A percentile compares a stretch with the other conserved stretches of the same genome.
Conservation (phyloP, 352 stramenopile genomes). For the Pythium dissotocum region DNA sequence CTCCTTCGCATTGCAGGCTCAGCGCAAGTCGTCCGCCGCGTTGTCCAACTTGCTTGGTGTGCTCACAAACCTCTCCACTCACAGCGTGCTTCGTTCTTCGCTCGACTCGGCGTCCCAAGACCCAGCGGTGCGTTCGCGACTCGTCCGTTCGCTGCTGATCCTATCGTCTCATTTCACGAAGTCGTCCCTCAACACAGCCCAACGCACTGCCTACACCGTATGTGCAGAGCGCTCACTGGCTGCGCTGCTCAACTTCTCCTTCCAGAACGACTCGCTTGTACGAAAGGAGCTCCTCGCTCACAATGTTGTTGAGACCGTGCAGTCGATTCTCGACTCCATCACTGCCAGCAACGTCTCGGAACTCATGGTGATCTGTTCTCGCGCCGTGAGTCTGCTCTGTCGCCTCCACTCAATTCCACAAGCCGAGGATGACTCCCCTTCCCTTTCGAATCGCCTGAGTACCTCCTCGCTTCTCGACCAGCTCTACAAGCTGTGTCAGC, state of each 20-base stretch:
- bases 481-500: conserved; percentile 25
- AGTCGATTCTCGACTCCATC: conserved; percentile 27
- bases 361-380: conserved; percentile 41
- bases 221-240: conserved; percentile 53
- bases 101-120: conserved; percentile 1
- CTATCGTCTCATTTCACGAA: conserved; percentile 24
- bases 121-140: conserved; percentile 1
- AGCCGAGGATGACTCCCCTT: background rate
- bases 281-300: conserved; percentile 39
- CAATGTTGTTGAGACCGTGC: conserved; percentile 18
- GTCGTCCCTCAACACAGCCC: background rate
- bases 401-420: conserved; percentile 42
- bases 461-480: conserved; percentile 3
- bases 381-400: conserved; percentile 56
- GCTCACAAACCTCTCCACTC: conserved; percentile 62
- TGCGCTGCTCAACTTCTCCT: conserved; percentile 66
- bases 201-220: conserved; percentile 1
- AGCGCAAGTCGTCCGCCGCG: conserved; percentile 4
- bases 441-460: conserved; percentile 1
- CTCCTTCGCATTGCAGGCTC: background rate
- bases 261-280: conserved; percentile 36
- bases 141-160: conserved; percentile 29
- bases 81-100: conserved; percentile 22
- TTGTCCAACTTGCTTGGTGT: conserved; percentile 52
- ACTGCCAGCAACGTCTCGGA: conserved; percentile 18